phyloP scores from a whole-genome alignment of 2,329 filamentous ascomycete species.

The Nemania sp. region DNA sequence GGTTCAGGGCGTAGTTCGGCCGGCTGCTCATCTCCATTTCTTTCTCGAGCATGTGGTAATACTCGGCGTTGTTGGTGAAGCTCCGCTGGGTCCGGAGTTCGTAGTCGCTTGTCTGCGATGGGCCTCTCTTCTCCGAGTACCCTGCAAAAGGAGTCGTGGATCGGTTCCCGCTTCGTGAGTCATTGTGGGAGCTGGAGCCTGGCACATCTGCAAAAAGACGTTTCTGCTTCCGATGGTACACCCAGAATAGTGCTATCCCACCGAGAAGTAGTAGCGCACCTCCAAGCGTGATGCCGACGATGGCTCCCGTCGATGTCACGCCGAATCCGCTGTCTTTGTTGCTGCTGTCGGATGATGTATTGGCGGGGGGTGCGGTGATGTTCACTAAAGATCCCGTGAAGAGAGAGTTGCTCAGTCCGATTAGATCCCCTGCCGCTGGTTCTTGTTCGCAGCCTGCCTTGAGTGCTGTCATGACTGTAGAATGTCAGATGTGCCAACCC shows the following conservation, averaged over 20 bases:
- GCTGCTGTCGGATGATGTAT: slow-evolving; percentile 29
- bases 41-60: slow-evolving; percentile 46
- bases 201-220: slow-evolving; percentile 38
- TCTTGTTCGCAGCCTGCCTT: slow-evolving; percentile 52
- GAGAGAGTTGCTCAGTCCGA: slow-evolving; percentile 49
- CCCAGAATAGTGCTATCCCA: slow-evolving; percentile 47
- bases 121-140: slow-evolving; percentile 19
- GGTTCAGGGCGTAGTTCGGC: slow-evolving; percentile 38
- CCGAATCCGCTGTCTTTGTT: slow-evolving; percentile 31
- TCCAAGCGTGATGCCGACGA: slow-evolving; percentile 57
- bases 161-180: slow-evolving; percentile 29
- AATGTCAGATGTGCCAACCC: slow-evolving; percentile 23
- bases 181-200: slow-evolving; percentile 30
- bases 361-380: slow-evolving; percentile 42
- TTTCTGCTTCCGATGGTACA: slow-evolving; percentile 53
- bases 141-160: slow-evolving; percentile 34
- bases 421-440: slow-evolving; percentile 42
- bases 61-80: slow-evolving; percentile 43
- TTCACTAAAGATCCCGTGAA: slow-evolving; percentile 46
- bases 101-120: slow-evolving; percentile 30
- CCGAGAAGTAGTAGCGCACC: slow-evolving; percentile 48
- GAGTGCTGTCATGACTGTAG: slow-evolving; percentile 51
- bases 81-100: slow-evolving; percentile 35
- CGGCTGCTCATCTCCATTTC: slow-evolving; percentile 28
- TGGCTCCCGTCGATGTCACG: slow-evolving; percentile 51